Evolutionary conservation across 306 rosid genomes (phyloP), one percentile per base, ranked within the genome.

Genomic region (Quercus glauca): DNA sequence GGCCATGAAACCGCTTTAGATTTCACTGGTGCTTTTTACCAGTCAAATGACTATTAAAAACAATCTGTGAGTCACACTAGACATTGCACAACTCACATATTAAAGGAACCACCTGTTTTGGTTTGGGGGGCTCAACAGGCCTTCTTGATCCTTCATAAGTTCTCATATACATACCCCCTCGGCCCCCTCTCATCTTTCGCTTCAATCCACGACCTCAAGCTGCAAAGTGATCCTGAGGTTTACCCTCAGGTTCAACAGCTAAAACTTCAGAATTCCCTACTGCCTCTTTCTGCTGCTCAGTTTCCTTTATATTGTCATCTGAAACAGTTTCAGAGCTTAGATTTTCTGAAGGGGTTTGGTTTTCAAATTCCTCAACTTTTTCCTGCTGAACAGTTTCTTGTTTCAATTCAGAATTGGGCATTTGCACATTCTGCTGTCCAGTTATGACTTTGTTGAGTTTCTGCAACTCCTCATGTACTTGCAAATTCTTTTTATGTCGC

Each of bases 31-130:
- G 94, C 80, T 86, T 93, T 80, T 89, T 91, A 59, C 98, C 98
- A 14, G 56, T 75, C 87, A 93, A 19, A 82, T 93, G 98, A 81
- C 90, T 91, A 73, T 93, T 87, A 71, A 84, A 88, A 69, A 91
- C 97, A 63, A 83, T 82, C 79, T 88, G 89, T 5, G 94, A 88
- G 67, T 93, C 96, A 70, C 98, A 93, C 85, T 88, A 91, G 76
- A 91, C 91, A 83, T 88, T 86, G 89, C 98, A 93, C 90, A 93
- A 51, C 74, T 91, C 93, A 26, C 98, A 93, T 76, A 75, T 78
- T 65, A 89, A 71, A 70, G 87, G 73, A 69, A 78, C 17, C 78
- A 37, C 70, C 80, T 83, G 88, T 57, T 87, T 85, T 19, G 92
- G 75, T 77, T 75, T 83, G 23, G 83, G 80, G 79, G 85, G 86